Percentiles rank a stretch among this genome's conserved stretches.
These are phyloP conservation scores for Lactuca saligna DNA, from an alignment of 129 eudicot genomes.

Conservation along the genomic window DNA sequence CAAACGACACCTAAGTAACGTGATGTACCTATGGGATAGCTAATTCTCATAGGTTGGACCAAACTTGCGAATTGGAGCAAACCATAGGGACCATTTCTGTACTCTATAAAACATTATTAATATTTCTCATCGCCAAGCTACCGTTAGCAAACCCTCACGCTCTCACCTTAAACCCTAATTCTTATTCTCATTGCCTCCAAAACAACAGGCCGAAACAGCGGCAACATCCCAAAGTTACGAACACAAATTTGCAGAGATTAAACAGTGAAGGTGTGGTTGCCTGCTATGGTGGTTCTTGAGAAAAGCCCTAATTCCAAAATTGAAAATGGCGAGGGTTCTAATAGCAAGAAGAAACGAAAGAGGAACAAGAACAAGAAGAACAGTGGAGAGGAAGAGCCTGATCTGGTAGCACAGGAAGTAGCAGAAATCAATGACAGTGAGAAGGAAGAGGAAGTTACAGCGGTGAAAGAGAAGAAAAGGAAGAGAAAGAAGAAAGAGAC, in stretches of 20 bases:
- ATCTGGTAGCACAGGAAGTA: slow-evolving; percentile 5
- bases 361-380: slow-evolving; percentile 36
- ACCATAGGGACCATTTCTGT: too few species aligned
- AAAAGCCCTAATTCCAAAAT: slow-evolving; percentile 33
- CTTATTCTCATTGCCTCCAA: background rate
- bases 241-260: slow-evolving; percentile 2
- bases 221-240: background rate
- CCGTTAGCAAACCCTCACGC: too few species aligned
- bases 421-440: slow-evolving; percentile 20
- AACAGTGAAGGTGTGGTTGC: slow-evolving; percentile 20
- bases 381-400: slow-evolving; percentile 10
- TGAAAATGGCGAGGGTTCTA: slow-evolving; percentile 12
- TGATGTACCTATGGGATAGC: too few species aligned
- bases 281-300: slow-evolving; percentile 35
- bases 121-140: too few species aligned
- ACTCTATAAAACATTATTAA: too few species aligned
- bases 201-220: background rate
- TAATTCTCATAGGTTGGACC: too few species aligned
- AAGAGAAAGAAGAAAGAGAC: slow-evolving; percentile 27
- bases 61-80: too few species aligned
- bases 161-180: too few species aligned
- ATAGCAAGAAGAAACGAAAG: slow-evolving; percentile 42
- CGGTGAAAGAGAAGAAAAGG: slow-evolving; percentile 18
- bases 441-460: background rate
- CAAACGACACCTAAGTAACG: too few species aligned